Conservation (phyloP, 164 flowering plant genomes). For the Macadamia integrifolia region DNA sequence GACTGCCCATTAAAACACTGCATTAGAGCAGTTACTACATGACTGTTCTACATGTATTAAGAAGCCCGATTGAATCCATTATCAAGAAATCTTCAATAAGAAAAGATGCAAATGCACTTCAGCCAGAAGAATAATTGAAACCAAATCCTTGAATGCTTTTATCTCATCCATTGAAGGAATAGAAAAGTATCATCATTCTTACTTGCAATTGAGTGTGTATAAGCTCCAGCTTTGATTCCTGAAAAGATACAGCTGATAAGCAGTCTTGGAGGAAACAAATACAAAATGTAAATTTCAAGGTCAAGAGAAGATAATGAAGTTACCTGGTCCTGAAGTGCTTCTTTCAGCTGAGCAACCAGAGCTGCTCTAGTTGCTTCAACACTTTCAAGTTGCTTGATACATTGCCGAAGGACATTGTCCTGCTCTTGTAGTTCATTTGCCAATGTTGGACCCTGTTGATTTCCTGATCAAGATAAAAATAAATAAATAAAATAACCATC, state of each 20-base stretch:
- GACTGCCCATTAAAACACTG: too few relatives aligned
- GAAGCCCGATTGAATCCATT: too few relatives aligned
- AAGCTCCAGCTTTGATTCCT: conserved; percentile 67
- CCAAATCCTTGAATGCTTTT: too few relatives aligned
- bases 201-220: conserved; percentile 62
- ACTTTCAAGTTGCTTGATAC: conserved; percentile 54
- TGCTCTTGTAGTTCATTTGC: conserved; percentile 55
- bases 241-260: conserved; percentile 18
- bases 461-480: too few relatives aligned
- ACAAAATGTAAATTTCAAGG: neutral
- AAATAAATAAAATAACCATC: too few relatives aligned
- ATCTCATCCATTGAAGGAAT: too few relatives aligned
- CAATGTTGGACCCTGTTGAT: conserved; percentile 25
- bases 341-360: conserved; percentile 57
- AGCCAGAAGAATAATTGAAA: too few relatives aligned
- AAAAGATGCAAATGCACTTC: too few relatives aligned
- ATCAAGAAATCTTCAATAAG: too few relatives aligned
- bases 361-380: conserved; percentile 50
- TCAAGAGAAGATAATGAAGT: conserved; percentile 4
- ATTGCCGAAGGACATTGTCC: conserved; percentile 48
- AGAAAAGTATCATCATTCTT: conserved; percentile 12
- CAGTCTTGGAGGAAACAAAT: neutral
- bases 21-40: too few relatives aligned
- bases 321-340: conserved; percentile 82
- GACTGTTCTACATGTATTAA: too few relatives aligned